Evolutionary conservation across 2,329 filamentous ascomycete genomes (phyloP).

Genomic region (Penicillium verrucosum): DNA sequence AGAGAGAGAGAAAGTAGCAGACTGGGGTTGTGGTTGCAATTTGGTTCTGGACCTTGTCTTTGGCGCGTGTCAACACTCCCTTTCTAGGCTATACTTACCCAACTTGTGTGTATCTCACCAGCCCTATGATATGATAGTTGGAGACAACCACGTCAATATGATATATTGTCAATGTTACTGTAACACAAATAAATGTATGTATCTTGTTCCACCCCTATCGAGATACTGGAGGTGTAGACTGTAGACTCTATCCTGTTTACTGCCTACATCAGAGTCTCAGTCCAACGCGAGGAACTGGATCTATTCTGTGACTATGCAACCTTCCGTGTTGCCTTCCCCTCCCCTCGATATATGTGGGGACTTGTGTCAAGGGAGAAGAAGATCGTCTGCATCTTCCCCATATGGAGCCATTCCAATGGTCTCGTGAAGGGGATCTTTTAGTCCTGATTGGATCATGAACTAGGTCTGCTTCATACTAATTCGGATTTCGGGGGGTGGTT

Average conservation of each 20-base stretch:
- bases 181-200: neutral
- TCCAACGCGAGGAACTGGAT: neutral
- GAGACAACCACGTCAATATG: neutral
- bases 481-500: neutral
- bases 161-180: neutral
- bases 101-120: neutral
- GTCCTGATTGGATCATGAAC: conserved; percentile 10
- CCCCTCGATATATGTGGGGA: neutral
- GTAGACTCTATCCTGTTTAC: neutral
- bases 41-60: neutral
- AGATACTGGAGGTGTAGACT: neutral
- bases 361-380: neutral
- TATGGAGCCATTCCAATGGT: conserved; percentile 14
- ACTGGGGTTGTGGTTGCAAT: conserved; percentile 3
- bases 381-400: conserved; percentile 8
- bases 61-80: neutral
- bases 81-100: neutral
- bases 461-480: conserved; percentile 8
- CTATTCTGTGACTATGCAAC: neutral
- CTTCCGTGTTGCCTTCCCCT: conserved; percentile 6
- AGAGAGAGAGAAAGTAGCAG: neutral
- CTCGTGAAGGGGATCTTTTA: conserved; percentile 11
- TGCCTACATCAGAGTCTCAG: neutral
- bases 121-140: neutral
- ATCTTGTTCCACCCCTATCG: neutral